Percentiles rank a stretch among this genome's conserved stretches.
Conservation (phyloP, 805 yeast species). For the Diddensiella caesifluorescens region DNA sequence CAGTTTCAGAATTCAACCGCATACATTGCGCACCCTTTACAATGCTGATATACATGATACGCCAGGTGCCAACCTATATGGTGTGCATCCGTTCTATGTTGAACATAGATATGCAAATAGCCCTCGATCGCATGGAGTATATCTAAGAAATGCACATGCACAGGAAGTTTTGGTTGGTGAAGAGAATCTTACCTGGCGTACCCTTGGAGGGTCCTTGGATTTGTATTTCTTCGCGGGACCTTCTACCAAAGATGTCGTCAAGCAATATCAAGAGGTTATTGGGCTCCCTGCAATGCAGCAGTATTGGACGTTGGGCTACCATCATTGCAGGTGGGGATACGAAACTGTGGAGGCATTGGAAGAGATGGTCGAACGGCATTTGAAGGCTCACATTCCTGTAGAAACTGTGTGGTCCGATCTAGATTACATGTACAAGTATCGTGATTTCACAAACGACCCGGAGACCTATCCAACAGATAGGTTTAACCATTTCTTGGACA, state of each 20-base stretch:
- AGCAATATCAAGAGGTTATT: conserved; percentile 59
- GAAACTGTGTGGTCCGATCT: conserved; percentile 92
- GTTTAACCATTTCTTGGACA: conserved; percentile 58
- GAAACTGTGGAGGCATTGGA: conserved; percentile 77
- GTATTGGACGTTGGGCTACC: conserved; percentile 76
- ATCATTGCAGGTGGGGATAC: conserved; percentile 96
- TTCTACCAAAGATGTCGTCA: conserved; percentile 50
- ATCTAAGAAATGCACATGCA: conserved; percentile 31
- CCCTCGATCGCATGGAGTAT: conserved; percentile 30
- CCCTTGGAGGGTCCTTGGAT: conserved; percentile 31
- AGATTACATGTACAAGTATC: conserved; percentile 78
- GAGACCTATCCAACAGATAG: conserved; percentile 67
- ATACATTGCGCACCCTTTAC: conserved; percentile 30
- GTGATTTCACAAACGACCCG: conserved; percentile 85
- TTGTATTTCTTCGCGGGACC: conserved; percentile 28
- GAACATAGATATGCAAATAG: conserved; percentile 28
- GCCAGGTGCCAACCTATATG: conserved; percentile 32
- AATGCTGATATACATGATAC: conserved; percentile 31
- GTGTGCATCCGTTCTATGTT: conserved; percentile 33
- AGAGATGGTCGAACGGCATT: conserved; percentile 60
- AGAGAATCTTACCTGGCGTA: conserved; percentile 30
- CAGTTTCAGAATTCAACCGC: conserved; percentile 29
- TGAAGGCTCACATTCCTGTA: conserved; percentile 65
- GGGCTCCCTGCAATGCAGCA: conserved; percentile 73
- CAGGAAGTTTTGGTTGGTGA: conserved; percentile 32